These are phyloP conservation scores for Pseudogymnoascus sp. DNA, from an alignment of 2,329 filamentous ascomycete species.

Conservation along the genomic window DNA sequence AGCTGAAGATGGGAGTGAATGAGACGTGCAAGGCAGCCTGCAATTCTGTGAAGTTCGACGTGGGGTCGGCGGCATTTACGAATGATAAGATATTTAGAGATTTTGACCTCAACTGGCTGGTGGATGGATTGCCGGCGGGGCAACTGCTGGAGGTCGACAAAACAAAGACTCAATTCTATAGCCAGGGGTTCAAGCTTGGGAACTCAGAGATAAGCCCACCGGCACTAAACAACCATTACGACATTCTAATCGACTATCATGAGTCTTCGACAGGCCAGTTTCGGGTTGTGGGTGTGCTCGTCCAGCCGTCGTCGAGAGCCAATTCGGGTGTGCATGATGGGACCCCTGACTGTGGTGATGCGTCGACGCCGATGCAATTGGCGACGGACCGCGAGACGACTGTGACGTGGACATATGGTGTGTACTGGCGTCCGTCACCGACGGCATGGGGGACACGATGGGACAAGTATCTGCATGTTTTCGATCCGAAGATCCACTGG, in stretches of 20 bases:
- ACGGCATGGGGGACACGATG: constrained; percentile 95
- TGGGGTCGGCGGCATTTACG: constrained; percentile 64
- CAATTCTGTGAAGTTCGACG: constrained; percentile 53
- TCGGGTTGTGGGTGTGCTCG: constrained; percentile 84
- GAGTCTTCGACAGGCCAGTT: constrained; percentile 63
- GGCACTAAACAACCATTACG: constrained; percentile 85
- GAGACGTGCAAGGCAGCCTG: constrained; percentile 82
- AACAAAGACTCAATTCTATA: constrained; percentile 75
- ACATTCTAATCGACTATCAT: constrained; percentile 90
- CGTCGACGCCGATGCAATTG: constrained; percentile 52
- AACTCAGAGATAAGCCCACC: constrained; percentile 46
- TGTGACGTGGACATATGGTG: constrained; percentile 85
- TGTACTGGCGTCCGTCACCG: constrained; percentile 74
- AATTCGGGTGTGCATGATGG: constrained; percentile 42
- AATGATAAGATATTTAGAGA: constrained; percentile 74
- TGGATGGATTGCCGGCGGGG: constrained; percentile 87
- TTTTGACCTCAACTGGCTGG: constrained; percentile 91
- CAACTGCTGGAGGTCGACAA: constrained; percentile 70
- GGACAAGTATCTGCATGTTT: constrained; percentile 98
- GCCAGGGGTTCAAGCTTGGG: constrained; percentile 80
- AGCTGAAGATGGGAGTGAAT: constrained; percentile 77
- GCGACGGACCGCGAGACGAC: constrained; percentile 52
- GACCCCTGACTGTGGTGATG: constrained; percentile 52
- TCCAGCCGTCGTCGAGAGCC: constrained; percentile 67
- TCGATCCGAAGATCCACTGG: constrained; percentile 98